A percentile compares a stretch with the other conserved stretches of the same genome.
These are phyloP conservation scores for Phytophthora uliginosa DNA, from an alignment of 352 stramenopile genomes.

Conservation along the genomic window DNA sequence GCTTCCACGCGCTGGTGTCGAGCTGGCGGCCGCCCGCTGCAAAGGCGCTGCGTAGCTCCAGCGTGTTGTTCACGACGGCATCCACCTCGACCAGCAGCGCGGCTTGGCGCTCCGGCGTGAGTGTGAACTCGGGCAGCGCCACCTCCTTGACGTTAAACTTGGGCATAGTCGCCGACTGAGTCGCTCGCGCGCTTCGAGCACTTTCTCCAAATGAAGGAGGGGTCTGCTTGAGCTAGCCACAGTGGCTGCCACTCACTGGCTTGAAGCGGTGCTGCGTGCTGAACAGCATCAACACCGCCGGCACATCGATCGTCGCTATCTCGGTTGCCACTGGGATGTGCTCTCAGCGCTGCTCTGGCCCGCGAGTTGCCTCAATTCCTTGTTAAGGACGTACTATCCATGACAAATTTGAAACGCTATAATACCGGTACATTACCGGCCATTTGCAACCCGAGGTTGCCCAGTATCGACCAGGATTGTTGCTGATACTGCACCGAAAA, in stretches of 20 bases:
- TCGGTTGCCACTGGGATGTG: slow-evolving; percentile 21
- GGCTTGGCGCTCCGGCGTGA: slow-evolving; percentile 28
- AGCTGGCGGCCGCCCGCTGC: slow-evolving; percentile 39
- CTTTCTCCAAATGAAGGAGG: slow-evolving; percentile 33
- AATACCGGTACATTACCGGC: too few relatives aligned
- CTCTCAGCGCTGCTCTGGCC: neutral
- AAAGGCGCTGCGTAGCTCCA: slow-evolving; percentile 46
- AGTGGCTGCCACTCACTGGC: slow-evolving; percentile 18
- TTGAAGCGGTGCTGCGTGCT: slow-evolving; percentile 21
- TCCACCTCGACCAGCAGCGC: slow-evolving; percentile 38
- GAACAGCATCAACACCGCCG: slow-evolving; percentile 17
- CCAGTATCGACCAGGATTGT: too few relatives aligned
- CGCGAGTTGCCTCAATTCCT: slow-evolving; percentile 15
- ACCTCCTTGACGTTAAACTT: slow-evolving; percentile 52
- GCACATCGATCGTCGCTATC: slow-evolving; percentile 40
- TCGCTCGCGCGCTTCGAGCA: slow-evolving; percentile 15
- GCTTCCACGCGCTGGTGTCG: slow-evolving; percentile 45
- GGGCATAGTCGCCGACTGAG: slow-evolving; percentile 24
- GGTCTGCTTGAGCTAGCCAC: neutral
- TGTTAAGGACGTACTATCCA: slow-evolving; percentile 23
- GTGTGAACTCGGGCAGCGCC: slow-evolving; percentile 32
- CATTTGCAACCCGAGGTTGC: too few relatives aligned
- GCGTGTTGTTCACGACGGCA: slow-evolving; percentile 42
- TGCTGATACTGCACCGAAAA: too few relatives aligned
- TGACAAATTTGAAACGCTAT: slow-evolving; percentile 11